Conservation (phyloP, 805 yeast genomes). For the Wickerhamiella allomyrinae region DNA sequence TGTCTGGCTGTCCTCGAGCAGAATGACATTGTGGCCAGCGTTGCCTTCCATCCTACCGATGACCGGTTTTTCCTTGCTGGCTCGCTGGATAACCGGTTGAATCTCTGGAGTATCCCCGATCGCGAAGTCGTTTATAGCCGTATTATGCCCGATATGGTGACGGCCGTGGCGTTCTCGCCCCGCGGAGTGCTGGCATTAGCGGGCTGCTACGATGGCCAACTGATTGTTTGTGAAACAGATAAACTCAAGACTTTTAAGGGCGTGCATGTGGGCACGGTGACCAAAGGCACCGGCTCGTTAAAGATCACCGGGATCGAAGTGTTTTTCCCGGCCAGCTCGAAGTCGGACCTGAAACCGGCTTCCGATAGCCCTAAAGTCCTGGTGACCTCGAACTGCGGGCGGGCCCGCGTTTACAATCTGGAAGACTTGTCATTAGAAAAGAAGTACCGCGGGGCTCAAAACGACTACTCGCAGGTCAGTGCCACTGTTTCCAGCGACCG, state of each 20-base stretch:
- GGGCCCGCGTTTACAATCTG: slow-evolving; percentile 50
- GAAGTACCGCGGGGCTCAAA: slow-evolving; percentile 59
- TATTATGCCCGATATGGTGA: slow-evolving; percentile 51
- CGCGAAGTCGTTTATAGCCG: slow-evolving; percentile 43
- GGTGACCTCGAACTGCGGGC: slow-evolving; percentile 72
- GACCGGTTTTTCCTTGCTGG: slow-evolving; percentile 79
- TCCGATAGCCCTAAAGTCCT: slow-evolving; percentile 24
- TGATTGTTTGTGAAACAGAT: slow-evolving; percentile 46
- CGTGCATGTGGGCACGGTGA: slow-evolving; percentile 27
- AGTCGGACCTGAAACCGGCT: too few relatives aligned
- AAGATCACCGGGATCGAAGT: slow-evolving; percentile 66
- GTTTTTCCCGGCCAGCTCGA: slow-evolving; percentile 17
- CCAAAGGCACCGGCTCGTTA: slow-evolving; percentile 30
- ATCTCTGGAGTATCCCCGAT: slow-evolving; percentile 81
- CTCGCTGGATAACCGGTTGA: slow-evolving; percentile 55
- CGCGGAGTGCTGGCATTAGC: slow-evolving; percentile 42
- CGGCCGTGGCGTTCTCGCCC: slow-evolving; percentile 63
- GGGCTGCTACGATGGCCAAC: slow-evolving; percentile 69
- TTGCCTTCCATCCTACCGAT: slow-evolving; percentile 69
- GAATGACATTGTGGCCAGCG: slow-evolving; percentile 71
- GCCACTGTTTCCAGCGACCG: slow-evolving; percentile 50
- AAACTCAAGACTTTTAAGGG: slow-evolving; percentile 43
- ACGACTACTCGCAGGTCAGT: slow-evolving; percentile 53
- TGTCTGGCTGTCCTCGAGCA: slow-evolving; percentile 55
- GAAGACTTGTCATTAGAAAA: slow-evolving; percentile 41